Evolutionary conservation across 768 basidiomycete genomes (phyloP), one percentile per base, ranked within the genome.

Genomic region (Suillus discolor): DNA sequence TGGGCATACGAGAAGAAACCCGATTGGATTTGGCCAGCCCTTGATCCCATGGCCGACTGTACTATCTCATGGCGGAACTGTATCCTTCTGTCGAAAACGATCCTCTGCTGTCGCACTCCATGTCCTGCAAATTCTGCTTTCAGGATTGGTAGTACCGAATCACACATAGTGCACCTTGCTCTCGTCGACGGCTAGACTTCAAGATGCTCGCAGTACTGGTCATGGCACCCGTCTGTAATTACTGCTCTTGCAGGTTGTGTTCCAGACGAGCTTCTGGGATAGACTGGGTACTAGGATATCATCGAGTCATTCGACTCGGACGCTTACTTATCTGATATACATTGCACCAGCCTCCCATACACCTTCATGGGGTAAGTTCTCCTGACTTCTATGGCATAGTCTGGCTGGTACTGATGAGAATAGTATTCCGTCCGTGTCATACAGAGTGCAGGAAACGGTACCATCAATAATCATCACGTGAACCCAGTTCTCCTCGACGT

Each of bases 381-480:
- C 63, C n/a, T 11, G 34, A 13, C 18, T 36, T 20, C 34, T 31
- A 31, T 31, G 31, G 31, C 31, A 6, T 55, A 11, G 8, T 39
- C 3, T 42, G 4, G 62, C 11, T 54, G 8, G 4, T 55, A 6
- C 15, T 57, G 36, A 38, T 47, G 15, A 83, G 6, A 31, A 31
- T 31, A 31, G 80, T 82, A 85, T 66, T 67, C 75, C 12, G 84
- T 85, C 67, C 75, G 77, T 49, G 84, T 85, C 31, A 72, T 84
- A 28, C 72, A 79, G 62, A 80, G 79, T 57, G 81, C 83, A 3
- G 45, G 70, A 36, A 62, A 66, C 1, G 65, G 55, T 12, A 47
- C n/a, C 1, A 76, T 75, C 70, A 85, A 85, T 31, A 31, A 31
- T 31, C 31, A 31, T 31, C 6, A 31, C 31, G 31, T 31, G 31